These are phyloP conservation scores for Suhomyces bolitotheri DNA, from an alignment of 1,139 yeast species.

Conservation along the genomic window DNA sequence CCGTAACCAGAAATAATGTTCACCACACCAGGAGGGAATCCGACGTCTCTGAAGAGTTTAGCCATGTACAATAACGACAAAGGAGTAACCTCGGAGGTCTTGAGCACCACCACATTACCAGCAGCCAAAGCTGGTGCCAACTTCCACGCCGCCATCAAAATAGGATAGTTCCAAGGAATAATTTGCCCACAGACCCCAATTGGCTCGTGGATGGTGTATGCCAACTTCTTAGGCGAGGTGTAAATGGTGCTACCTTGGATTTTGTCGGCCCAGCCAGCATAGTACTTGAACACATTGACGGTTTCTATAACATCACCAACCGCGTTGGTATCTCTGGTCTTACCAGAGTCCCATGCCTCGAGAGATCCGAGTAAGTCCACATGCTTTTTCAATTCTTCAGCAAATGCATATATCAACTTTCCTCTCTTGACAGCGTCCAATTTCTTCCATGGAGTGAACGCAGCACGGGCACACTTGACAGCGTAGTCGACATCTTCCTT, in stretches of 20 bases:
- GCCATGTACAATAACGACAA: conserved; percentile 59
- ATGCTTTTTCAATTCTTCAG: conserved; percentile 58
- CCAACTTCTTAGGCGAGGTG: conserved; percentile 65
- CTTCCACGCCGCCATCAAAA: conserved; percentile 61
- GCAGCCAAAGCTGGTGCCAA: conserved; percentile 68
- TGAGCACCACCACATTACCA: conserved; percentile 63
- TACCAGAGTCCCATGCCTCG: conserved; percentile 83
- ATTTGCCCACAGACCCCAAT: conserved; percentile 79
- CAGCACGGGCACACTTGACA: conserved; percentile 69
- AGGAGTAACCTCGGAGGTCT: conserved; percentile 70
- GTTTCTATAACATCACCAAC: conserved; percentile 61
- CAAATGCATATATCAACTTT: conserved; percentile 54
- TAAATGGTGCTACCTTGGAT: conserved; percentile 68
- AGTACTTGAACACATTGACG: conserved; percentile 60
- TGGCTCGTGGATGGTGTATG: conserved; percentile 82
- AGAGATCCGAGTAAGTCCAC: conserved; percentile 60
- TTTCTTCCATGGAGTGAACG: conserved; percentile 60
- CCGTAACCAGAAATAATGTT: conserved; percentile 62
- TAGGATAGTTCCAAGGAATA: conserved; percentile 67
- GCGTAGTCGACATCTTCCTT: conserved; percentile 74
- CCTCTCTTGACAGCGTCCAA: conserved; percentile 56
- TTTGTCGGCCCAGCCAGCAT: conserved; percentile 86
- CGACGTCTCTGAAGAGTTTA: conserved; percentile 57
- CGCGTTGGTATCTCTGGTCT: conserved; percentile 55
- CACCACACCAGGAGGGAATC: conserved; percentile 72